These are phyloP conservation scores for Lophiostoma macrostomum DNA, from an alignment of 495 filamentous ascomycete genomes.

Conservation along the genomic window DNA sequence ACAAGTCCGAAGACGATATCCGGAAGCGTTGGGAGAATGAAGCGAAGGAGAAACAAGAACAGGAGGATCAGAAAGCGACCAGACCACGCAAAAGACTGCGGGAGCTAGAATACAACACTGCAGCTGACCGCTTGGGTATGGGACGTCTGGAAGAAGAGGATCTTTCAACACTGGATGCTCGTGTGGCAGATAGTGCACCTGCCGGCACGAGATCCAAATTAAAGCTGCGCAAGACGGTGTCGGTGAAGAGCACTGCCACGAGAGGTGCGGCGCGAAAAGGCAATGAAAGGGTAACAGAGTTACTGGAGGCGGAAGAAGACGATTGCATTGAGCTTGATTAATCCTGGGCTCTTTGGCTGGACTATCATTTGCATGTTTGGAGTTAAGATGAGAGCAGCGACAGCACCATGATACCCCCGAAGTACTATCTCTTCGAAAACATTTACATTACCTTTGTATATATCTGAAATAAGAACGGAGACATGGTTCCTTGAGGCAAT, in stretches of 20 bases:
- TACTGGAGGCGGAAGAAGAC: slow-evolving; percentile 16
- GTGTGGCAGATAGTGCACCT: too few species aligned
- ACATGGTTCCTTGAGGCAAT: too few species aligned
- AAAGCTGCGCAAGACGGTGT: too few species aligned
- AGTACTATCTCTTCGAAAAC: too few species aligned
- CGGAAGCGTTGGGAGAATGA: slow-evolving; percentile 44
- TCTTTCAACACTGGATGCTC: neutral
- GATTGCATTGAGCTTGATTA: slow-evolving; percentile 22
- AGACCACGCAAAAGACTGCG: slow-evolving; percentile 21
- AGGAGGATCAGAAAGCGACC: slow-evolving; percentile 2
- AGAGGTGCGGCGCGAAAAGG: neutral
- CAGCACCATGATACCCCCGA: slow-evolving; percentile 4
- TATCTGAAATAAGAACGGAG: too few species aligned
- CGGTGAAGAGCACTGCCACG: slow-evolving; percentile 3
- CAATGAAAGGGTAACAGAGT: slow-evolving; percentile 7
- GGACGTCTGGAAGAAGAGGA: neutral
- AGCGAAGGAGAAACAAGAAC: slow-evolving; percentile 23
- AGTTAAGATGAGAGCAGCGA: neutral
- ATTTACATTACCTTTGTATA: too few species aligned
- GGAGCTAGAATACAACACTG: slow-evolving; percentile 14
- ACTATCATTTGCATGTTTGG: neutral
- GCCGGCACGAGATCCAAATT: too few species aligned
- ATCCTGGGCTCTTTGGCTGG: neutral
- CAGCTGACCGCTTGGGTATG: neutral
- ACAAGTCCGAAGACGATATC: slow-evolving; percentile 48